Evolutionary conservation across 257 asterid genomes (phyloP).

Genomic region (Forsythia viridissima): DNA sequence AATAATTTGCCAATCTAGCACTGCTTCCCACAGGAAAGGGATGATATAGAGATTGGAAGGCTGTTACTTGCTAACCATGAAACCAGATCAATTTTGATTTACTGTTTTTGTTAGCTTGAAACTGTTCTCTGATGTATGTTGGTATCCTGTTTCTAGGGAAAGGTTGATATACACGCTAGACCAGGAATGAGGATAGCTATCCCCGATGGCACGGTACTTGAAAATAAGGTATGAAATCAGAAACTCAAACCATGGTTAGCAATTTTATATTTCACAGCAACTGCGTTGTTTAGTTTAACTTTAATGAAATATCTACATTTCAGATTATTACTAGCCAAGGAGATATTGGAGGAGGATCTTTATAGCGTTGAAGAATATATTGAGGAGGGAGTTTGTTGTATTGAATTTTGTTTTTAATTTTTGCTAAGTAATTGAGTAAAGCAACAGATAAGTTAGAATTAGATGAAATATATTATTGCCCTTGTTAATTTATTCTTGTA

Average conservation of each 20-base stretch:
- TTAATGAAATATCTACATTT: neutral
- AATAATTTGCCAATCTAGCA: neutral
- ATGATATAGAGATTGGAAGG: neutral
- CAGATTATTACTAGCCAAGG: conserved; percentile 52
- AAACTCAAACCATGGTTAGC: neutral
- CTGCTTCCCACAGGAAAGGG: neutral
- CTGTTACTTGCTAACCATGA: neutral
- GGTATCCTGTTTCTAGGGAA: conserved; percentile 50
- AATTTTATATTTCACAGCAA: neutral
- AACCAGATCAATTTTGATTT: neutral
- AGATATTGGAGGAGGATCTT: conserved; percentile 33
- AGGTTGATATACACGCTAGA: conserved; percentile 57
- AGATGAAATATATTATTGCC: no score
- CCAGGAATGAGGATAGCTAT: conserved; percentile 55
- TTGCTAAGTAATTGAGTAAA: neutral
- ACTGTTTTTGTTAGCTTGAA: neutral
- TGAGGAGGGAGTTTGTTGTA: conserved; percentile 7
- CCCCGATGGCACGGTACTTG: conserved; percentile 69
- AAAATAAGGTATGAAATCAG: conserved; percentile 53
- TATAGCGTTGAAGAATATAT: conserved; percentile 20
- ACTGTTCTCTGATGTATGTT: neutral
- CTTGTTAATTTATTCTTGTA: neutral
- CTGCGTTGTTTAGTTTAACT: neutral
- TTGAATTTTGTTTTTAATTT: conserved; percentile 13
- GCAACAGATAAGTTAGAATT: no score